Base-by-base conservation (phyloP, 2,329 filamentous ascomycete genomes). In the Zasmidium citrigriseum region DNA sequence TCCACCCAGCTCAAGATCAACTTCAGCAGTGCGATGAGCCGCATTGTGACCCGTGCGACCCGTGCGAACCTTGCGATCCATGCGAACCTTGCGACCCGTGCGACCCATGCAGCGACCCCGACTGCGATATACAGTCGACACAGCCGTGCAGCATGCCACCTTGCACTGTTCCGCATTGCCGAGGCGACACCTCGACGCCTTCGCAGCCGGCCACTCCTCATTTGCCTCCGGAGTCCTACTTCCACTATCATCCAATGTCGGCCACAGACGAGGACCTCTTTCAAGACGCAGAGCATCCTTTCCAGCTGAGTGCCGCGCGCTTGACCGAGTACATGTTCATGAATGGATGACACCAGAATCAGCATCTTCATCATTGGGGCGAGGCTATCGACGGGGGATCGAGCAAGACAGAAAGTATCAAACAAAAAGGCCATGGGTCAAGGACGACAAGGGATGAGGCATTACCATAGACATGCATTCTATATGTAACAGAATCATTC, bases 71-170 rank as follows among this genome's bases (percentile, higher is more conserved):
- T 16, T 64, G 61, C 50, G 57, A 60, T 41, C 57, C 64, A 14
- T 66, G 60, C 57, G 62, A 29, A 11, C 49, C 22, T 14, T 64
- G 62, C 50, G 57, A 61, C 45, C 57, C 64, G 14, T 66, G 60
- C 55, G 62, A 63, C 54, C 62, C 64, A 11, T 66, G 64, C 58
- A 52, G 63, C 24, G 64, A 66, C 29, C 54, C 59, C 25, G 58
- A 66, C 47, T 66, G 64, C 57, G 62, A 66, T 45, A 52, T 55
- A 10, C 38, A 51, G 4, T 56, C 59, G 10, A 48, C 58, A n/a
- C 59, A 66, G 44, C 52, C 58, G 38, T 64, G 62, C 57, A 54
- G 55, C 25, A 52, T 52, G 29, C 52, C 47, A 29, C 60, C 64
- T 18, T 66, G 64, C 62, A 59, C 55, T 18, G 56, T 62, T 54